Evolutionary conservation across 2,329 filamentous ascomycete genomes (phyloP).

Genomic region (Shiraia sp.): DNA sequence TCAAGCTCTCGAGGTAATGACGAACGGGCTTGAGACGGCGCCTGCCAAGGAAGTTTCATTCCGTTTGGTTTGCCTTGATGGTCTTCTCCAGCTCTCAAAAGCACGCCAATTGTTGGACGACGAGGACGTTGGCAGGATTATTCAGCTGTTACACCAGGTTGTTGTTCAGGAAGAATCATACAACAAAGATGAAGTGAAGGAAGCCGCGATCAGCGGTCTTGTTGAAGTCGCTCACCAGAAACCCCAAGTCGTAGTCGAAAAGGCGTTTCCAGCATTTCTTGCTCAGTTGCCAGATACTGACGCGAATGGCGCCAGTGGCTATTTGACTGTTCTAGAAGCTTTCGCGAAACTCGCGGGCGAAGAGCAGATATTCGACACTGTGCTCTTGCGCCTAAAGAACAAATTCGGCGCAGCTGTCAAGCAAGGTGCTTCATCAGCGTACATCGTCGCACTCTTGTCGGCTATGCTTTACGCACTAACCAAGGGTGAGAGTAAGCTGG

Average conservation of each 20-base stretch:
- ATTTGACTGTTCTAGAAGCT: slow-evolving; percentile 63
- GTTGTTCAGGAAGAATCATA: slow-evolving; percentile 62
- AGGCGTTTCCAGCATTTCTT: slow-evolving; percentile 68
- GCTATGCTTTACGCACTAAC: slow-evolving; percentile 66
- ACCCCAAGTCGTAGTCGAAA: slow-evolving; percentile 64
- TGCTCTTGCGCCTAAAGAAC: slow-evolving; percentile 65
- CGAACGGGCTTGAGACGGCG: slow-evolving; percentile 49
- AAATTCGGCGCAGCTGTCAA: slow-evolving; percentile 62
- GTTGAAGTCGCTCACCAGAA: slow-evolving; percentile 65
- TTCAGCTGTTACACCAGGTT: slow-evolving; percentile 64
- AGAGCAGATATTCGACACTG: slow-evolving; percentile 64
- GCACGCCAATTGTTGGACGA: slow-evolving; percentile 48
- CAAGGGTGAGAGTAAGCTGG: slow-evolving; percentile 57
- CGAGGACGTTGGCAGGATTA: slow-evolving; percentile 52
- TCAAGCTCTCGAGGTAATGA: slow-evolving; percentile 48
- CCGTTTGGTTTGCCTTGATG: slow-evolving; percentile 50
- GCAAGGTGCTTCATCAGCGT: slow-evolving; percentile 55
- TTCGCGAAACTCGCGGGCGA: slow-evolving; percentile 67
- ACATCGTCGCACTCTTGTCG: slow-evolving; percentile 63
- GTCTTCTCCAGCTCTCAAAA: slow-evolving; percentile 49
- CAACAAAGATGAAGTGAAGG: slow-evolving; percentile 60
- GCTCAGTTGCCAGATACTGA: slow-evolving; percentile 64
- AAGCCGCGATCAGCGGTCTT: slow-evolving; percentile 61
- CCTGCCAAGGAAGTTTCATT: slow-evolving; percentile 56
- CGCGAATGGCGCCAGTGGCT: slow-evolving; percentile 50